Conservation (phyloP, 768 basidiomycete genomes). For the Psilocybe tampanensis region DNA sequence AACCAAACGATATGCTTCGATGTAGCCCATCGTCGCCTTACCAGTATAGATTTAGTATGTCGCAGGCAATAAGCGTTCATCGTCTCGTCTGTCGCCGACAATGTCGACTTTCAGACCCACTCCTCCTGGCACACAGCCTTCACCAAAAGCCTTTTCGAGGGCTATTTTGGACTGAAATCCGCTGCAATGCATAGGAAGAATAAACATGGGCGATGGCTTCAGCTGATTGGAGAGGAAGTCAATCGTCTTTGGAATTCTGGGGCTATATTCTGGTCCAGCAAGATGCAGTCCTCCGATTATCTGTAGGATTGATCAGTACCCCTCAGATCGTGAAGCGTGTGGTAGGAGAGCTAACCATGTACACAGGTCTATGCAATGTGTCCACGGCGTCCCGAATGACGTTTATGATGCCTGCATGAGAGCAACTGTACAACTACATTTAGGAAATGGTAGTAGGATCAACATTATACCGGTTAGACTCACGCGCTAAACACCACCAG, state of each 20-base stretch:
- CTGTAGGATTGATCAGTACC: conserved; percentile 33
- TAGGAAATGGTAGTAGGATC: no score
- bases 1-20: no score
- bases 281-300: conserved; percentile 84
- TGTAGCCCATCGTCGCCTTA: no score
- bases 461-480: conserved; percentile 38
- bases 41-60: no score
- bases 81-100: conserved; percentile 45
- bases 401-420: conserved; percentile 85
- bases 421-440: conserved; percentile 34
- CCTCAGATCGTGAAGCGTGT: neutral
- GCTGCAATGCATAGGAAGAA: conserved; percentile 86
- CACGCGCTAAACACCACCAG: conserved; percentile 84
- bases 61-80: conserved; percentile 38
- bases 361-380: conserved; percentile 65
- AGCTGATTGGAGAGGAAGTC: conserved; percentile 66
- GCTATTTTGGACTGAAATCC: conserved; percentile 79
- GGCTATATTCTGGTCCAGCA: conserved; percentile 65
- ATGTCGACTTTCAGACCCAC: conserved; percentile 70
- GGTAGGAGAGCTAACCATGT: conserved; percentile 60
- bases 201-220: conserved; percentile 63
- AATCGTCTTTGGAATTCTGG: conserved; percentile 70
- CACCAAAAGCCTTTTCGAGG: conserved; percentile 67
- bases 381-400: conserved; percentile 72
- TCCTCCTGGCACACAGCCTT: conserved; percentile 78